Percentiles rank a stretch among this genome's conserved stretches.
Evolutionary conservation across 2,329 filamentous ascomycete species (phyloP).

Genomic region (Exserohilum rostratum): DNA sequence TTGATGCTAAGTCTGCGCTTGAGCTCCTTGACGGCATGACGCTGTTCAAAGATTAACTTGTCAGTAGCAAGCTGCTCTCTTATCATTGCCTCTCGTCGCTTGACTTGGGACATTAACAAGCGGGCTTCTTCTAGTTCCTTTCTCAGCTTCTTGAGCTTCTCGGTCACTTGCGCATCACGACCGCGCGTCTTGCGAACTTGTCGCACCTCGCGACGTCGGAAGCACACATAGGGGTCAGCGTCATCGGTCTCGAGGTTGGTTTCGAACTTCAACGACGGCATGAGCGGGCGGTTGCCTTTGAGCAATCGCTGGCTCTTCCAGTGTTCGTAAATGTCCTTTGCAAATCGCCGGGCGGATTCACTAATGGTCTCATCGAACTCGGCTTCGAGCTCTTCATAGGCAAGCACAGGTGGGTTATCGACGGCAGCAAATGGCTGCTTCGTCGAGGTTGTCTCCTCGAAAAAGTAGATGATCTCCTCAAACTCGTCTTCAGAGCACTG

Average conservation of each 20-base stretch:
- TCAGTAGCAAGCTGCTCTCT: slow-evolving; percentile 78
- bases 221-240: slow-evolving; percentile 96
- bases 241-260: slow-evolving; percentile 94
- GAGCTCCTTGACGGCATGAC: slow-evolving; percentile 80
- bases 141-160: slow-evolving; percentile 90
- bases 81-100: slow-evolving; percentile 79
- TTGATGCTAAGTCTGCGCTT: slow-evolving; percentile 91
- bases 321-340: slow-evolving; percentile 84
- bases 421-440: slow-evolving; percentile 89
- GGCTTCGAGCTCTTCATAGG: slow-evolving; percentile 64
- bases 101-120: slow-evolving; percentile 76
- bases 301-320: slow-evolving; percentile 77
- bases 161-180: slow-evolving; percentile 89
- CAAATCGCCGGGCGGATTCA: slow-evolving; percentile 62
- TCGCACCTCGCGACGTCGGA: slow-evolving; percentile 90
- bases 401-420: slow-evolving; percentile 80
- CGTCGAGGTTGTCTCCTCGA: slow-evolving; percentile 82
- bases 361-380: slow-evolving; percentile 66
- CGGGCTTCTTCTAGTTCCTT: slow-evolving; percentile 90
- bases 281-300: slow-evolving; percentile 73
- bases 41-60: slow-evolving; percentile 80
- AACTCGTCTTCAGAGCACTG: slow-evolving; percentile 89
- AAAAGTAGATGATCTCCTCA: slow-evolving; percentile 92
- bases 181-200: slow-evolving; percentile 94
- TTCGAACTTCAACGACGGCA: slow-evolving; percentile 87